Evolutionary conservation across 345 rosid genomes (phyloP).

Genomic region (Mangifera indica): DNA sequence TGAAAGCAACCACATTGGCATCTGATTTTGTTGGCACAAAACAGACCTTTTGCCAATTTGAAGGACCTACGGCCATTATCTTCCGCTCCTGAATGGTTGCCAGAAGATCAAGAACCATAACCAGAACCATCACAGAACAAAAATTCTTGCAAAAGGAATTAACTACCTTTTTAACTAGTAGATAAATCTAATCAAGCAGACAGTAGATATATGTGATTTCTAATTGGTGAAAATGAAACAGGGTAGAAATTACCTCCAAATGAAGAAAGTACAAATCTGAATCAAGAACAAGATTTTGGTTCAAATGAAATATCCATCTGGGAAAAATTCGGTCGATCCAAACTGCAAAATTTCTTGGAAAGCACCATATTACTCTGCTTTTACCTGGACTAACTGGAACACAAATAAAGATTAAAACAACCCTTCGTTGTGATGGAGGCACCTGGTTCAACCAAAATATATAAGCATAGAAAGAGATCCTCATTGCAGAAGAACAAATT

Average conservation of each 20-base stretch:
- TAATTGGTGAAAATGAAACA: not conserved
- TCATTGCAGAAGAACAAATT: not conserved
- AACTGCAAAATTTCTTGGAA: conserved; percentile 36
- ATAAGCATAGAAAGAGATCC: not conserved
- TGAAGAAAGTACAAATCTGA: conserved; percentile 50
- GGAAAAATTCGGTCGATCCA: conserved; percentile 48
- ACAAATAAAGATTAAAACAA: conserved; percentile 38
- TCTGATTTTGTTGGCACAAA: conserved; percentile 77
- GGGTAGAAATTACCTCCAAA: conserved; percentile 30
- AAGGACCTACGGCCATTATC: conserved; percentile 56
- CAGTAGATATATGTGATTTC: no score
- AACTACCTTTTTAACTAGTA: no score
- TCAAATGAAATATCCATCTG: conserved; percentile 43
- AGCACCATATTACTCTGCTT: conserved; percentile 47
- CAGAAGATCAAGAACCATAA: not conserved
- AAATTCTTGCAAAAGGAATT: no score
- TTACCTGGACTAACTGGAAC: conserved; percentile 52
- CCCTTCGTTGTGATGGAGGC: conserved; percentile 14
- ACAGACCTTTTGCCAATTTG: conserved; percentile 80
- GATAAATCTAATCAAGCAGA: no score
- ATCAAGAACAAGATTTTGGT: conserved; percentile 44
- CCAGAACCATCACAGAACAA: no score
- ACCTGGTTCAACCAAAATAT: not conserved
- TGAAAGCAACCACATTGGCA: conserved; percentile 63
- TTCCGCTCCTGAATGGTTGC: conserved; percentile 55